Conservation (phyloP, 768 basidiomycete genomes). For the Mrakia gelida region DNA sequence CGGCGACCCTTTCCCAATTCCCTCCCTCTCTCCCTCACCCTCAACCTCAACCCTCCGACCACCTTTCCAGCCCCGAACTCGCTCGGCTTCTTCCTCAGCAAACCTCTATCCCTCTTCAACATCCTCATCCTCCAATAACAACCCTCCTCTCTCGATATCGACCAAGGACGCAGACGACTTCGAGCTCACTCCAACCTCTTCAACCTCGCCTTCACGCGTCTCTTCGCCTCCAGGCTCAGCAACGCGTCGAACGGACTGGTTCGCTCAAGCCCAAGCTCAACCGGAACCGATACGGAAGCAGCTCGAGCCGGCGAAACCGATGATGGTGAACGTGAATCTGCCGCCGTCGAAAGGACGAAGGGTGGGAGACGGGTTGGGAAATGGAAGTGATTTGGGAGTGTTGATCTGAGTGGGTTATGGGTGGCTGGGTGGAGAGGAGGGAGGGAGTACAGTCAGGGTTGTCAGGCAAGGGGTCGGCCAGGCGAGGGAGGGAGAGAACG, state of each 20-base stretch:
- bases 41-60: not conserved
- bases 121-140: too few relatives aligned
- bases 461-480: too few relatives aligned
- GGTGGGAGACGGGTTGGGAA: not conserved
- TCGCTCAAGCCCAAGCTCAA: not conserved
- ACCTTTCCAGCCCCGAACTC: not conserved
- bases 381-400: not conserved
- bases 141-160: not conserved
- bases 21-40: not conserved
- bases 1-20: not conserved
- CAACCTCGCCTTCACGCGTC: too few relatives aligned
- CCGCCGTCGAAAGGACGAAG: not conserved
- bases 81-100: not conserved
- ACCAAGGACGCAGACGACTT: not conserved
- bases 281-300: not conserved
- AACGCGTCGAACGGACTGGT: constrained; percentile 1
- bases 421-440: too few relatives aligned
- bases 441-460: too few relatives aligned
- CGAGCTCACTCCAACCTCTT: not conserved
- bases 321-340: not conserved
- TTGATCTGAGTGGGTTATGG: not conserved
- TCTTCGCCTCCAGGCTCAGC: not conserved
- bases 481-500: too few relatives aligned
- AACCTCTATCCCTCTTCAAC: too few relatives aligned
- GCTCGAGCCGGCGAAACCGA: not conserved